Evolutionary conservation across 768 basidiomycete genomes (phyloP), one percentile per base, ranked within the genome.

Genomic region (Filobasidium wieringae): DNA sequence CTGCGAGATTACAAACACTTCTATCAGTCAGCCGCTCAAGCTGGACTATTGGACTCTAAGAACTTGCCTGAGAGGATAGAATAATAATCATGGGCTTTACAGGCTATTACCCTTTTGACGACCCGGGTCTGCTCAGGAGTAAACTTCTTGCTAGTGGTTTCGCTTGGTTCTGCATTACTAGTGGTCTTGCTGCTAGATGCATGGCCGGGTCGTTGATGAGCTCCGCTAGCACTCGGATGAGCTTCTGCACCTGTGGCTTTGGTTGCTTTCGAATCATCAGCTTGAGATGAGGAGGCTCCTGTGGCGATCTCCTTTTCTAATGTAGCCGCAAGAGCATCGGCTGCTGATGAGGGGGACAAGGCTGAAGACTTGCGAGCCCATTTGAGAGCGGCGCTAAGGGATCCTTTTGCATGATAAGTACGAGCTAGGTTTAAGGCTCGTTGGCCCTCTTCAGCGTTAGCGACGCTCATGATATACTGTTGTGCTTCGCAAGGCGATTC

Each of bases 11-110:
- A 30, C 8, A 6, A 26, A n/a, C 11, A 12, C n/a, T 30, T 32
- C 34, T 6, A 26, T n/a, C 19, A 27, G 4, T 24, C 27, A n/a
- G 11, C 26, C 26, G 27, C 30, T 24, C 19, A 24, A 37, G 0
- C 9, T 24, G 17, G 22, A 31, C 54, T 24, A 57, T 26, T 19
- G 5, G 15, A 32, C 19, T 12, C 1, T 2, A 9, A 31, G 17
- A 8, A 69, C 72, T 64, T 57, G 71, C 72, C 51, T 6, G 80
- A 79, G 65, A 97, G 74, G 61, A 97, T 96, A 72, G 88, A 88
- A 72, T 97, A 97, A 72, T 93, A 97, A 68, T 87, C 84, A 27
- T 87, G 87, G 27, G 84, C 80, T 74, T 87, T 88, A 78, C 93
- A 97, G 30, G 77, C 71, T 66, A 85, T 80, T 47, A 97, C 86